A percentile compares a stretch with the other conserved stretches of the same genome.
Conservation (phyloP, 805 yeast species). For the Schizosaccharomyces cryophilus region DNA sequence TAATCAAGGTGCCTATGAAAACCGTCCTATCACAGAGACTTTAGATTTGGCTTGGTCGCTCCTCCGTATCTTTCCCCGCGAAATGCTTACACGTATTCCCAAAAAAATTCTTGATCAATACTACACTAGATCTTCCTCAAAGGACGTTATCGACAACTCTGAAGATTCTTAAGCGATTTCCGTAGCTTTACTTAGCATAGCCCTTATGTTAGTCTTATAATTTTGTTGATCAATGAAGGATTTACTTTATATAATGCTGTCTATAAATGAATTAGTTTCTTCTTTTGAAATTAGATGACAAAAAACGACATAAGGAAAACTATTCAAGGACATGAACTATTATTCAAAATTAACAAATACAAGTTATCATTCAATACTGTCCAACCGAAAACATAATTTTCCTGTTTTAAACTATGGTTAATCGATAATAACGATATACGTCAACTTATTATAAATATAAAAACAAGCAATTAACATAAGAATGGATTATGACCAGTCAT, state of each 20-base stretch:
- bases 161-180: background rate
- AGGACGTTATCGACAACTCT: constrained; percentile 15
- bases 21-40: constrained; percentile 81
- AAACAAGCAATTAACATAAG: too few species aligned
- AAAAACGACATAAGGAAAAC: too few species aligned
- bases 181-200: background rate
- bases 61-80: constrained; percentile 96
- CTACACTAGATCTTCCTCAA: constrained; percentile 33
- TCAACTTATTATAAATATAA: too few species aligned
- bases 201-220: background rate
- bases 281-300: background rate
- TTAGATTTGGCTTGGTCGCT: constrained; percentile 96
- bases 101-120: constrained; percentile 91
- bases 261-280: background rate
- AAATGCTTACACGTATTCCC: constrained; percentile 90
- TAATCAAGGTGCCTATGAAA: constrained; percentile 89
- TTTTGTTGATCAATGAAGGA: background rate
- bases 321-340: too few species aligned
- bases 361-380: too few species aligned
- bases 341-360: too few species aligned
- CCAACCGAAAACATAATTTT: too few species aligned
- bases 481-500: background rate
- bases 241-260: background rate
- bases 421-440: too few species aligned
- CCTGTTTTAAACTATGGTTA: too few species aligned